Evolutionary conservation across 805 yeast genomes (phyloP).

Genomic region (Saccharomyces paradoxus): DNA sequence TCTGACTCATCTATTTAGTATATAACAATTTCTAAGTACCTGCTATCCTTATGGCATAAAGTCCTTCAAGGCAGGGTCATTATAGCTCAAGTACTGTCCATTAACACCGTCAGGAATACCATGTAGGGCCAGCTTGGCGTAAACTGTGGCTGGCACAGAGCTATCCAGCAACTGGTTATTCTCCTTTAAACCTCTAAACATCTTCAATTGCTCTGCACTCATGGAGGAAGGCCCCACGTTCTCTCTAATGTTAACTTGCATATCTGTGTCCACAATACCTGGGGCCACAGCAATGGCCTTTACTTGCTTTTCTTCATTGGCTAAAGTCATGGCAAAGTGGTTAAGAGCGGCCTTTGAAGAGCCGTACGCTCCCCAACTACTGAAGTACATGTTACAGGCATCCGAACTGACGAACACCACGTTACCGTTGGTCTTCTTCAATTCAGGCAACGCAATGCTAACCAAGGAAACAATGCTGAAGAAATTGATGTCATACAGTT

Average conservation of each 20-base stretch:
- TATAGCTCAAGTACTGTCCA: constrained; percentile 63
- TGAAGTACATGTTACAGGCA: constrained; percentile 49
- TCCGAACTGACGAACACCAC: constrained; percentile 84
- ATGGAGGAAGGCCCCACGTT: constrained; percentile 47
- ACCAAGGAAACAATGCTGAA: constrained; percentile 65
- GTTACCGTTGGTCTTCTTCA: constrained; percentile 48
- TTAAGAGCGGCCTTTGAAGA: constrained; percentile 87
- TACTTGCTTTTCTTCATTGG: constrained; percentile 51
- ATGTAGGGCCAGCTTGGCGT: constrained; percentile 53
- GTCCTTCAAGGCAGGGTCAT: constrained; percentile 31
- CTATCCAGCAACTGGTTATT: constrained; percentile 57
- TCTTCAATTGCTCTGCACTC: constrained; percentile 49
- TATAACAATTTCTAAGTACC: background rate
- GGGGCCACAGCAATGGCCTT: constrained; percentile 72
- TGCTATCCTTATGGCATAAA: background rate
- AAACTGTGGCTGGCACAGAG: constrained; percentile 61
- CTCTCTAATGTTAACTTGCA: constrained; percentile 78
- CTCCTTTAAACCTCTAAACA: constrained; percentile 57
- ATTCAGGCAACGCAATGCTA: constrained; percentile 44
- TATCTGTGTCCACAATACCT: constrained; percentile 85
- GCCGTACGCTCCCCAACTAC: constrained; percentile 83
- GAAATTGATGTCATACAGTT: constrained; percentile 64
- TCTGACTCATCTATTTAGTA: background rate
- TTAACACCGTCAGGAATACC: constrained; percentile 52
- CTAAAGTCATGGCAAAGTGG: constrained; percentile 59